Evolutionary conservation across 257 asterid species (phyloP).

Genomic region (Euphrasia confusa): DNA sequence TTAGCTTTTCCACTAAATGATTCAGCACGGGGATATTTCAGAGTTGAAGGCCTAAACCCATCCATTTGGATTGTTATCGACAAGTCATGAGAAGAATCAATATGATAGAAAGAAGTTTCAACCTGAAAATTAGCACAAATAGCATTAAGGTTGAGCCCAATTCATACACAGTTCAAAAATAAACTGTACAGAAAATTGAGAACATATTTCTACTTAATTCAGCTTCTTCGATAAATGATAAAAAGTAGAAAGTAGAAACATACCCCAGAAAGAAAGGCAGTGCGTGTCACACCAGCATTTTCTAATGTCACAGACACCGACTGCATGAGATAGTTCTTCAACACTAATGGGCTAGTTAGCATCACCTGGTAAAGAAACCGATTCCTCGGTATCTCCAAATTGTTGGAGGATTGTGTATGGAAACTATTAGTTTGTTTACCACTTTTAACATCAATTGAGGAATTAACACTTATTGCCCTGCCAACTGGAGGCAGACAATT

Average conservation of each 20-base stretch:
- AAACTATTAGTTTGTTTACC: conserved; percentile 31
- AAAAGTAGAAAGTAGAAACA: conserved; percentile 20
- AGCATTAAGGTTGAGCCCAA: conserved; percentile 24
- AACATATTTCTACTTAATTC: not conserved
- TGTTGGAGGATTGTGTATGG: conserved; percentile 32
- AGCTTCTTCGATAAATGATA: not conserved
- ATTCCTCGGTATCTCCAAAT: conserved; percentile 44
- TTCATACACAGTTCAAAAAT: conserved; percentile 9
- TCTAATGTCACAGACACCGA: conserved; percentile 68
- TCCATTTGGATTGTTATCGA: conserved; percentile 52
- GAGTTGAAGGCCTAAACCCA: conserved; percentile 64
- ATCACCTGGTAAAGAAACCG: conserved; percentile 62
- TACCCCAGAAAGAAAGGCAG: conserved; percentile 74
- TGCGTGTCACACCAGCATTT: conserved; percentile 62
- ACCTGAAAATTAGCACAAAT: conserved; percentile 54
- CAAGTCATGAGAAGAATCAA: conserved; percentile 90
- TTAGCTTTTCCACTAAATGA: conserved; percentile 67
- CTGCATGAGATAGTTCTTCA: conserved; percentile 79
- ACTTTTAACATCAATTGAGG: conserved; percentile 31
- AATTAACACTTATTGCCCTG: conserved; percentile 37
- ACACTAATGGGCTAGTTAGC: conserved; percentile 67
- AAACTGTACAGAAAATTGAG: conserved; percentile 12
- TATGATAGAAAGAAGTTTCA: conserved; percentile 78
- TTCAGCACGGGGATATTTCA: conserved; percentile 89
- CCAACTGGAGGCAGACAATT: conserved; percentile 62